phyloP scores from a whole-genome alignment of 176 grass and related monocot species.

The Olyra latifolia region DNA sequence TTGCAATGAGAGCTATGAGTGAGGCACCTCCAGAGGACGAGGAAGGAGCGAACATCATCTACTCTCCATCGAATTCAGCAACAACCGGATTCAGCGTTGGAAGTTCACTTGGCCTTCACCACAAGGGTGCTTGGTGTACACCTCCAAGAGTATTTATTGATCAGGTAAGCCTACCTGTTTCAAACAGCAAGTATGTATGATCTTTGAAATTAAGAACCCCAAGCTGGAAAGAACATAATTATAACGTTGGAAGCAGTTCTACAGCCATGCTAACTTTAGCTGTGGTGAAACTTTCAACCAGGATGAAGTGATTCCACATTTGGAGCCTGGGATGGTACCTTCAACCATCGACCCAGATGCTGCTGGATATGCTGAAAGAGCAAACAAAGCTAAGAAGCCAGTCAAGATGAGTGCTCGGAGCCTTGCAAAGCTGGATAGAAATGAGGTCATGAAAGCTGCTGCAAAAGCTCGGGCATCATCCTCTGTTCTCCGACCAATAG shows the following conservation, averaged over 20 bases:
- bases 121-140: conserved; percentile 97
- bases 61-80: conserved; percentile 92
- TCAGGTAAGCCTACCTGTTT: conserved; percentile 41
- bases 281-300: conserved; percentile 40
- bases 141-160: conserved; percentile 97
- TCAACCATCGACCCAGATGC: conserved; percentile 92
- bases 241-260: background rate
- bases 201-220: conserved; percentile 5
- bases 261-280: conserved; percentile 18
- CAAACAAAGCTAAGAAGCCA: conserved; percentile 78
- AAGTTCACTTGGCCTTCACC: conserved; percentile 87
- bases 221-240: conserved; percentile 15
- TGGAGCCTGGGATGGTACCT: conserved; percentile 86
- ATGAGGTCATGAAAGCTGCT: conserved; percentile 85
- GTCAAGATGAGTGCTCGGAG: conserved; percentile 97
- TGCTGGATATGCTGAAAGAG: conserved; percentile 63
- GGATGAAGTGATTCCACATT: conserved; percentile 96
- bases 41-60: conserved; percentile 78
- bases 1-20: conserved; percentile 97
- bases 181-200: background rate
- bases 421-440: conserved; percentile 88
- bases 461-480: conserved; percentile 95
- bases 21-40: conserved; percentile 82
- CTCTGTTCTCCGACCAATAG: conserved; percentile 80
- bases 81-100: conserved; percentile 91